These are phyloP conservation scores for Thozetella sp. DNA, from an alignment of 495 filamentous ascomycete species.

Conservation along the genomic window DNA sequence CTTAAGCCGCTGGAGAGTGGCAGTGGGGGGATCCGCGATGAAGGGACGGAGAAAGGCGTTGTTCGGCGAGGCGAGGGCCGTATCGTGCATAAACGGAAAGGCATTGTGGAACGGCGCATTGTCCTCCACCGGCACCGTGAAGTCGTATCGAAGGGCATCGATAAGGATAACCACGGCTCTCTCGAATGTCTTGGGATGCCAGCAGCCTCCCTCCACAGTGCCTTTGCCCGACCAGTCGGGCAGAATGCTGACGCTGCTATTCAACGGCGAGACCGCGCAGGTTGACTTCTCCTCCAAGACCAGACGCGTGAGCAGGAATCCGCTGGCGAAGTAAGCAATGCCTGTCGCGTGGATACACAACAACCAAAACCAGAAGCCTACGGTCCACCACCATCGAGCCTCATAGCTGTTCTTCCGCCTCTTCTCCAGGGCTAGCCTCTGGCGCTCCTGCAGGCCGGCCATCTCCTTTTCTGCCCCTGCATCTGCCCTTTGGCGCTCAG, in stretches of 20 bases:
- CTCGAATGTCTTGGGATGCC: slow-evolving; percentile 91
- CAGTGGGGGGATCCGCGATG: slow-evolving; percentile 95
- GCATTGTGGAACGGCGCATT: slow-evolving; percentile 77
- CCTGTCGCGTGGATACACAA: slow-evolving; percentile 74
- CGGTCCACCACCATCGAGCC: slow-evolving; percentile 46
- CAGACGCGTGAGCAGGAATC: slow-evolving; percentile 93
- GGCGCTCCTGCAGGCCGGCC: slow-evolving; percentile 24
- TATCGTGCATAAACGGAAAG: slow-evolving; percentile 83
- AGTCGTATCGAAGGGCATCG: slow-evolving; percentile 95
- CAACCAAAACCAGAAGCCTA: slow-evolving; percentile 55
- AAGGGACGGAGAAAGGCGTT: slow-evolving; percentile 92
- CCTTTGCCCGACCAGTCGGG: slow-evolving; percentile 41
- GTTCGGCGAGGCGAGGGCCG: slow-evolving; percentile 66
- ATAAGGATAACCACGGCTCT: slow-evolving; percentile 91
- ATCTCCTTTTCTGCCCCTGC: slow-evolving; percentile 14
- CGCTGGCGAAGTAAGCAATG: slow-evolving; percentile 90
- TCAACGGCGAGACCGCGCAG: slow-evolving; percentile 69
- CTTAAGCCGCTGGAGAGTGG: slow-evolving; percentile 90
- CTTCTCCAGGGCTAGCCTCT: slow-evolving; percentile 38
- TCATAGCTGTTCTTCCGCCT: slow-evolving; percentile 40
- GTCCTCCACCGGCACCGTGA: slow-evolving; percentile 79
- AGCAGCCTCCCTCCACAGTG: slow-evolving; percentile 73
- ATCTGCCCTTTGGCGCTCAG: slow-evolving; percentile 8
- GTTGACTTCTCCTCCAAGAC: slow-evolving; percentile 87
- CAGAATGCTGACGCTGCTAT: slow-evolving; percentile 41